Conservation (phyloP, 2,329 filamentous ascomycete genomes). For the Cadophora luteo-olivacea region DNA sequence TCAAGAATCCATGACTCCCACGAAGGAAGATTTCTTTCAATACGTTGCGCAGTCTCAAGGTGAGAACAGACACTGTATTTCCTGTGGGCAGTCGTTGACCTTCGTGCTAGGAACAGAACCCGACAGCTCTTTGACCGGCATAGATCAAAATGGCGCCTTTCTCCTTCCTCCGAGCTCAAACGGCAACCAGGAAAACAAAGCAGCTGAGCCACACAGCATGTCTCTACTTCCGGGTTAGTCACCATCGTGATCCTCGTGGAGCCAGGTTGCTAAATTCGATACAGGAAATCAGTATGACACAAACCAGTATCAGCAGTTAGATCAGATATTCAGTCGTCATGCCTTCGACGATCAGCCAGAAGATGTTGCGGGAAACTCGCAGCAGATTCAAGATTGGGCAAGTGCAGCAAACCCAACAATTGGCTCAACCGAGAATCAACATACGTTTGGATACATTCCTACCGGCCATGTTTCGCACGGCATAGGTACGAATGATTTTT, state of each 20-base stretch:
- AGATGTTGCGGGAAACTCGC: neutral
- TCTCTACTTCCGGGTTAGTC: neutral
- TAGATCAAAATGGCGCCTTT: neutral
- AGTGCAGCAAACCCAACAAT: neutral
- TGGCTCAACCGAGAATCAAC: neutral
- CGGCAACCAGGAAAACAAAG: neutral
- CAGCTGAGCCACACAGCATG: neutral
- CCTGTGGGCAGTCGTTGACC: neutral
- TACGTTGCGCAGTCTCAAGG: neutral
- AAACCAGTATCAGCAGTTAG: no score
- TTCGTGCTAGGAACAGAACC: neutral
- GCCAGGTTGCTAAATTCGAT: no score
- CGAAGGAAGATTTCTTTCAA: neutral
- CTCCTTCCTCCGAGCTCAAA: neutral
- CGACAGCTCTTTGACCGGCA: neutral
- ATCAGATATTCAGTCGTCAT: no score
- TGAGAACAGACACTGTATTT: neutral
- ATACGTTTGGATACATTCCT: conserved; percentile 13
- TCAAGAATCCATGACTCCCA: neutral
- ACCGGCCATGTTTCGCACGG: neutral
- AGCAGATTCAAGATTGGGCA: neutral
- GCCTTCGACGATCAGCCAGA: no score
- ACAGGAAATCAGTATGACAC: no score
- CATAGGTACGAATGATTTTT: neutral
- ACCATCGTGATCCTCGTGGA: neutral